Conservation (phyloP, 768 basidiomycete species). For the Phlebiopsis gigantea region DNA sequence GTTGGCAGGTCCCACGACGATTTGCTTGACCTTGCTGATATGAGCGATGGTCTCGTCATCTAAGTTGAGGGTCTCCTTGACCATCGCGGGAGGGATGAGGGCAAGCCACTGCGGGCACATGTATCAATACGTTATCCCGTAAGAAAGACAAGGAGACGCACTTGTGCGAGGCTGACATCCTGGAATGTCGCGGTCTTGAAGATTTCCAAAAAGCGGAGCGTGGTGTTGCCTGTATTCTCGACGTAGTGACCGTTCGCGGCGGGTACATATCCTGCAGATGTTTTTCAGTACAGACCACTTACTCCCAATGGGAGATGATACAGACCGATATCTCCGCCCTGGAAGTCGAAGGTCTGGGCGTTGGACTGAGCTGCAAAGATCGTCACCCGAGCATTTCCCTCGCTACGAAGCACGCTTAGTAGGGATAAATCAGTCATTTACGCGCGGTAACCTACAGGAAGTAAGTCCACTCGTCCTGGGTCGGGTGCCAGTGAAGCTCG, state of each 20-base stretch:
- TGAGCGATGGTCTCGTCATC: slow-evolving; percentile 30
- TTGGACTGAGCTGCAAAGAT: slow-evolving; percentile 48
- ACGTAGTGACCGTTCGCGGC: slow-evolving; percentile 40
- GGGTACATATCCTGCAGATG: slow-evolving; percentile 43
- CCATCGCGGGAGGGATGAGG: slow-evolving; percentile 40
- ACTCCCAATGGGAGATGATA: neutral
- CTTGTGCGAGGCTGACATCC: slow-evolving; percentile 40
- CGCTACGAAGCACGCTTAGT: slow-evolving; percentile 26
- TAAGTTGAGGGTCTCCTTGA: slow-evolving; percentile 39
- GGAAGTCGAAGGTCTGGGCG: slow-evolving; percentile 52
- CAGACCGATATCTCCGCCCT: slow-evolving; percentile 51
- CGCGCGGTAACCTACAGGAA: slow-evolving; percentile 39
- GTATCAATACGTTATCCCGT: neutral
- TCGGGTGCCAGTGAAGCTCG: slow-evolving; percentile 55
- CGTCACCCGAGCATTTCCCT: slow-evolving; percentile 50
- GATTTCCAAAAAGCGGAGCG: slow-evolving; percentile 33
- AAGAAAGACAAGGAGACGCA: slow-evolving; percentile 16
- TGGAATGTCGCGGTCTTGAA: slow-evolving; percentile 27
- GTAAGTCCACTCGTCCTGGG: slow-evolving; percentile 56
- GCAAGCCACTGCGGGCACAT: slow-evolving; percentile 34
- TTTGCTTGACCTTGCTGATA: slow-evolving; percentile 35
- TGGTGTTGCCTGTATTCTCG: slow-evolving; percentile 33
- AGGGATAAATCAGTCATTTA: neutral
- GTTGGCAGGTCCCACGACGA: slow-evolving; percentile 27
- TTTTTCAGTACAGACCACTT: neutral